Conservation (phyloP, 116 monocot species). For the Iris pallida region DNA sequence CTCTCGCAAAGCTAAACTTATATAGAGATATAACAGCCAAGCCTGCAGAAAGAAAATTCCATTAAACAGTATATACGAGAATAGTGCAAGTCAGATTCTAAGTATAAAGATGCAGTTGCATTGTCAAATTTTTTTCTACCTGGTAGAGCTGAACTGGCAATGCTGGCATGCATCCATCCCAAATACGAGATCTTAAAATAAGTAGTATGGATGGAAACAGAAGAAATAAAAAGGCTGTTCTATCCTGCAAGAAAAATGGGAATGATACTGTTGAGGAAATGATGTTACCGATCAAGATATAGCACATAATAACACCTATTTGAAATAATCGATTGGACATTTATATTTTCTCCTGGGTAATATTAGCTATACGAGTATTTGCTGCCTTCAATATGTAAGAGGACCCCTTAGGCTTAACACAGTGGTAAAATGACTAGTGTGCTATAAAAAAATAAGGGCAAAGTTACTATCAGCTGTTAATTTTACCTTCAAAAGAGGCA, state of each 20-base stretch:
- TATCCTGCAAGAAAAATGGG: constrained; percentile 42
- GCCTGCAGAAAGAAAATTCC: constrained; percentile 31
- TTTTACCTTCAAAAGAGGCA: too few species aligned
- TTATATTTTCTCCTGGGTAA: too few species aligned
- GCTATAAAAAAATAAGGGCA: too few species aligned
- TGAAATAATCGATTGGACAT: not conserved
- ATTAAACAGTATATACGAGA: not conserved
- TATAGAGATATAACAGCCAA: constrained; percentile 70
- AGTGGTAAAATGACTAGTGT: too few species aligned
- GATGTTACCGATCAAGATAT: not conserved
- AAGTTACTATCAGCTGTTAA: too few species aligned
- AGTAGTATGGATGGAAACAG: constrained; percentile 57
- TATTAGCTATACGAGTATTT: too few species aligned
- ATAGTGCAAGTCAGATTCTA: not conserved
- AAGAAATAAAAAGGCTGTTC: constrained; percentile 71
- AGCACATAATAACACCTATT: not conserved
- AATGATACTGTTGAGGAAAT: not conserved
- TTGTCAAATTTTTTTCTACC: constrained; percentile 23
- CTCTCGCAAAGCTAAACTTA: constrained; percentile 32
- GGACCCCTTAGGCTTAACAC: too few species aligned
- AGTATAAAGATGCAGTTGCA: not conserved
- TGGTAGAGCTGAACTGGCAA: constrained; percentile 74
- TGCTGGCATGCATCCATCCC: constrained; percentile 72
- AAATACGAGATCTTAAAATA: constrained; percentile 48
- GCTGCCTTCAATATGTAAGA: too few species aligned